Conservation (phyloP, 1,284 basidiomycete genomes). For the Gomphus bonarii region DNA sequence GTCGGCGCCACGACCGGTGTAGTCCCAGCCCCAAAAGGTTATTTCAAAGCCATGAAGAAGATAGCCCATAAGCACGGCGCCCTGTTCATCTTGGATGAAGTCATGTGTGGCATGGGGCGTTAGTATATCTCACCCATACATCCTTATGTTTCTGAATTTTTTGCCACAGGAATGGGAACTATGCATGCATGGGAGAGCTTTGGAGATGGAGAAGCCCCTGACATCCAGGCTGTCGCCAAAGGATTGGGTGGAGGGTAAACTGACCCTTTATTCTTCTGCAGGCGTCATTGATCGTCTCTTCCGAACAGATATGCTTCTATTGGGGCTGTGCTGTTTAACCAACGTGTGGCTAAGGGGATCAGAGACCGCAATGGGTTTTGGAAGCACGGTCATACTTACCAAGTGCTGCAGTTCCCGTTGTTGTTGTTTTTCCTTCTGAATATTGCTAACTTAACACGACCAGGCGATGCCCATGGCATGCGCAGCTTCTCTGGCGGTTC, state of each 20-base stretch:
- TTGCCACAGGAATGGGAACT: constrained; percentile 61
- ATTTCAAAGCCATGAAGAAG: constrained; percentile 74
- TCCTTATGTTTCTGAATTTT: background rate
- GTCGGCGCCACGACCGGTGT: constrained; percentile 77
- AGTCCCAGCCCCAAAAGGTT: constrained; percentile 65
- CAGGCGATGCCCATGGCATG: constrained; percentile 66
- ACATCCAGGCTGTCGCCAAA: constrained; percentile 80
- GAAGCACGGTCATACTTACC: constrained; percentile 84
- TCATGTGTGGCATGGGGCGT: constrained; percentile 84
- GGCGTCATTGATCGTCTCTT: background rate
- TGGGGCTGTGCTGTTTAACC: constrained; percentile 68
- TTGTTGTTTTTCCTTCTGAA: constrained; percentile 5
- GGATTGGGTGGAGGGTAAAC: constrained; percentile 75
- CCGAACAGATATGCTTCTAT: constrained; percentile 65
- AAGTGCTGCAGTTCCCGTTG: constrained; percentile 33
- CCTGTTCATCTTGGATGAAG: constrained; percentile 80
- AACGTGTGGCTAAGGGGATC: constrained; percentile 60
- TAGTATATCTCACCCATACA: constrained; percentile 21
- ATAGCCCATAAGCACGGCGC: constrained; percentile 84
- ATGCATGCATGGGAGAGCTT: constrained; percentile 78
- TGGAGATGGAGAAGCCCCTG: constrained; percentile 66
- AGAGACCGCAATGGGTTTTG: constrained; percentile 54
- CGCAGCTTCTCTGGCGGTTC: constrained; percentile 71
- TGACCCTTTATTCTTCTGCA: background rate
- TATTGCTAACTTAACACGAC: constrained; percentile 5